These are phyloP conservation scores for Aspergillus saccharolyticus DNA, from an alignment of 495 filamentous ascomycete species.

Conservation along the genomic window DNA sequence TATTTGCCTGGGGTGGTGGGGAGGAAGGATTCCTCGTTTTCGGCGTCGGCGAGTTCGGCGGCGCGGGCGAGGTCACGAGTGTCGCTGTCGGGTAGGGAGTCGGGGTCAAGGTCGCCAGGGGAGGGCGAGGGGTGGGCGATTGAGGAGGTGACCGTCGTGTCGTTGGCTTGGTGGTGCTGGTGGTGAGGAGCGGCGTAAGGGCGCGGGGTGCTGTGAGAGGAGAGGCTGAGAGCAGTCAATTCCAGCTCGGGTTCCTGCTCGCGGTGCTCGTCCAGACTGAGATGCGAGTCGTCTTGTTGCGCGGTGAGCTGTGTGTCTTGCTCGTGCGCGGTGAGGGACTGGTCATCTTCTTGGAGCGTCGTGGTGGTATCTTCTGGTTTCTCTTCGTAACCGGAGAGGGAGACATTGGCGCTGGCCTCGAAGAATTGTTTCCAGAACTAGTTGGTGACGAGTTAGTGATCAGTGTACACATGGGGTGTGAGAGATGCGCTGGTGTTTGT, in stretches of 20 bases:
- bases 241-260: conserved; percentile 46
- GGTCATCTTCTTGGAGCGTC: conserved; percentile 35
- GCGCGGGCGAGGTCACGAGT: conserved; percentile 31
- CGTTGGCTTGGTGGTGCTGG: conserved; percentile 45
- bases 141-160: conserved; percentile 56
- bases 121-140: conserved; percentile 46
- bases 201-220: conserved; percentile 47
- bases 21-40: conserved; percentile 40
- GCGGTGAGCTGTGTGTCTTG: conserved; percentile 7
- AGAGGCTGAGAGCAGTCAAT: conserved; percentile 50
- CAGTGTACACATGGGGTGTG: conserved; percentile 2
- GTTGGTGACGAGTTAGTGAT: background rate
- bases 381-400: conserved; percentile 93
- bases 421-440: conserved; percentile 99
- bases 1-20: conserved; percentile 37
- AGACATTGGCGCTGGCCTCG: conserved; percentile 94
- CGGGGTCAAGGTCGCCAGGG: conserved; percentile 25
- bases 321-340: background rate
- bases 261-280: conserved; percentile 8
- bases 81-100: conserved; percentile 28
- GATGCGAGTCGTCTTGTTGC: background rate
- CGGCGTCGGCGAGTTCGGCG: conserved; percentile 24
- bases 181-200: conserved; percentile 41
- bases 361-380: conserved; percentile 47
- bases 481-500: no score